A percentile compares a stretch with the other conserved stretches of the same genome.
These are phyloP conservation scores for Madurella mycetomatis DNA, from an alignment of 2,329 filamentous ascomycete species.

Conservation along the genomic window DNA sequence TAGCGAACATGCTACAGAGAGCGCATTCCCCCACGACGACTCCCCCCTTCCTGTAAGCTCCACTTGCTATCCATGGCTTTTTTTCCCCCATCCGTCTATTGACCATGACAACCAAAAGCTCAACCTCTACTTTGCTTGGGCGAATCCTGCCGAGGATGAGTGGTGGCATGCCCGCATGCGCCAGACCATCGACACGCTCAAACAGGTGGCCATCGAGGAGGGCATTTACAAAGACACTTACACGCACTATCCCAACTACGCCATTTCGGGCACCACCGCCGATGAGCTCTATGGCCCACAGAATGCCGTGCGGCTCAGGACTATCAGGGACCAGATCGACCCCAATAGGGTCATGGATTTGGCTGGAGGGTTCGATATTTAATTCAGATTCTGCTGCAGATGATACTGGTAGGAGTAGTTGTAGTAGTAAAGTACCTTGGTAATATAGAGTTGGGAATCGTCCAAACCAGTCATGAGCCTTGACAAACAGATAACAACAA, in stretches of 20 bases:
- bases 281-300: constrained; percentile 21
- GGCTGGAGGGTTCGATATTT: constrained; percentile 24
- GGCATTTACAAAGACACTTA: constrained; percentile 26
- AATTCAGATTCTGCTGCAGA: background rate
- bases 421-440: too few relatives aligned
- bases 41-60: constrained; percentile 25
- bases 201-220: constrained; percentile 27
- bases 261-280: constrained; percentile 19
- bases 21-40: constrained; percentile 29
- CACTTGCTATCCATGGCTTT: background rate
- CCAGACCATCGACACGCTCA: constrained; percentile 24
- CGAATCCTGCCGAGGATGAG: constrained; percentile 22
- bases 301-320: constrained; percentile 22
- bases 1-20: constrained; percentile 29
- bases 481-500: too few relatives aligned
- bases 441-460: too few relatives aligned
- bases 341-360: constrained; percentile 28
- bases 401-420: too few relatives aligned
- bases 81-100: background rate
- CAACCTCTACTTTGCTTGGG: constrained; percentile 30
- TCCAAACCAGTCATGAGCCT: too few relatives aligned
- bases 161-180: constrained; percentile 28
- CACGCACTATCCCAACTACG: constrained; percentile 28
- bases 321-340: constrained; percentile 22
- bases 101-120: constrained; percentile 18